Evolutionary conservation across 2,329 filamentous ascomycete genomes (phyloP), one percentile per base, ranked within the genome.

Genomic region (Cercospora sp.): DNA sequence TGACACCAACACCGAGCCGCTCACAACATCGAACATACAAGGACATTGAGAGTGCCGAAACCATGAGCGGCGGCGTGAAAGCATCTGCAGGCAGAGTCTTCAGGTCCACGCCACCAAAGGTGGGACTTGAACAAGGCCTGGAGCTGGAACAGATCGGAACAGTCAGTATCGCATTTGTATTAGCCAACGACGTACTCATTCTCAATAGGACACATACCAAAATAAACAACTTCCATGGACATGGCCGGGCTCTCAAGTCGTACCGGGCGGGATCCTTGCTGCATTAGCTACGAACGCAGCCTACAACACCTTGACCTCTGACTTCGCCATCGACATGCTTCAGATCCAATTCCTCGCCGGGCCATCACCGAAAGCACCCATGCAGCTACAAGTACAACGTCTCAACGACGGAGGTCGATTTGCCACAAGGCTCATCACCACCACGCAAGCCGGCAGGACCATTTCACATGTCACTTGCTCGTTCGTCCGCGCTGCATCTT

Each of bases 381-480:
- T 68, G 53, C 63, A 57, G 12, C 16, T 68, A 12, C 55, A 45
- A 61, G 69, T 70, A 5, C 58, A 68, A 40, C 45, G 66, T 8
- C 63, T 68, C 8, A 68, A 58, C 18, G 69, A 70, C 37, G 63
- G 66, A 12, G 69, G 69, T 5, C 63, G 69, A 21, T 70, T 70
- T 30, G 63, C 64, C 6, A 64, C 43, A n/a, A 37, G 69, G 8
- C 45, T 68, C 12, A 57, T 70, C 28, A 63, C 63, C n/a, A 53
- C 63, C n/a, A 43, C 59, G 26, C 69, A 70, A 45, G n/a, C 55
- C 9, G 51, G 66, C 26, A 58, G n/a, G 9, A 34, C 61, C 6
- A 63, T 70, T n/a, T 58, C 58, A 21, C 63, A 68, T 34, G 63
- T 70, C n/a, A 70, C 66, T 16, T 70, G 69, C 63, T 60, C 60